Percentiles rank a stretch among this genome's conserved stretches.
These are phyloP conservation scores for Aspergillus neoniger DNA, from an alignment of 2,329 filamentous ascomycete genomes.

Conservation along the genomic window DNA sequence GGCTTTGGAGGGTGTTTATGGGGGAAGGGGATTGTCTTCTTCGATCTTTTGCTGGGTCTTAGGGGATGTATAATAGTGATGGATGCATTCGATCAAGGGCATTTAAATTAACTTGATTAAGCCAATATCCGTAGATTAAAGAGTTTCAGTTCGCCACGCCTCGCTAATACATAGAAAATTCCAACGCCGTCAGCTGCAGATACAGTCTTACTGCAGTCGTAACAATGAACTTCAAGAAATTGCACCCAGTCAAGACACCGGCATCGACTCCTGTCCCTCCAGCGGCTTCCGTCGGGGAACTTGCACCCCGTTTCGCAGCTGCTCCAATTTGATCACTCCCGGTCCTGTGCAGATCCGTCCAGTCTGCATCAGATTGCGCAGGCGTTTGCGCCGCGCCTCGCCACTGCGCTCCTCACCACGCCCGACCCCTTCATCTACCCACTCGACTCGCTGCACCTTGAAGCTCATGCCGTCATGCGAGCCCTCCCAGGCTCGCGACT, in stretches of 20 bases:
- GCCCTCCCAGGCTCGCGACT: slow-evolving; percentile 75
- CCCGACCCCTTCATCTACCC: slow-evolving; percentile 71
- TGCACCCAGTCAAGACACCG: slow-evolving; percentile 29
- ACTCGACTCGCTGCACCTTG: slow-evolving; percentile 77
- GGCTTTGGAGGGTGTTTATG: slow-evolving; percentile 15
- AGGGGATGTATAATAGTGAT: too few species aligned
- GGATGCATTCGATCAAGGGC: too few species aligned
- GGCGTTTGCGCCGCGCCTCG: slow-evolving; percentile 51
- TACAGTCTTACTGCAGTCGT: too few species aligned
- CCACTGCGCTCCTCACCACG: slow-evolving; percentile 50
- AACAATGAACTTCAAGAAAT: too few species aligned
- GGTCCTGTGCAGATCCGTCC: slow-evolving; percentile 47
- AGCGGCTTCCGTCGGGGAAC: slow-evolving; percentile 31
- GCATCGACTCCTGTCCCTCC: slow-evolving; percentile 32
- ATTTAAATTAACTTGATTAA: not conserved
- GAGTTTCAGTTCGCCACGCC: not conserved
- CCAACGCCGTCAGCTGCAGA: not conserved
- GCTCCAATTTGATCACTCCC: slow-evolving; percentile 36
- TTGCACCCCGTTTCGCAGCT: slow-evolving; percentile 36
- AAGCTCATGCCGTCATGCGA: slow-evolving; percentile 87
- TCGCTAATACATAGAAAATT: not conserved
- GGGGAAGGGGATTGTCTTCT: not conserved
- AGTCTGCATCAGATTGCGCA: slow-evolving; percentile 47
- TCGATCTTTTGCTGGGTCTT: too few species aligned
- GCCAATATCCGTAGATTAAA: too few species aligned